Evolutionary conservation across 306 rosid species (phyloP), one percentile per base, ranked within the genome.

Genomic region (Coriaria nepalensis): DNA sequence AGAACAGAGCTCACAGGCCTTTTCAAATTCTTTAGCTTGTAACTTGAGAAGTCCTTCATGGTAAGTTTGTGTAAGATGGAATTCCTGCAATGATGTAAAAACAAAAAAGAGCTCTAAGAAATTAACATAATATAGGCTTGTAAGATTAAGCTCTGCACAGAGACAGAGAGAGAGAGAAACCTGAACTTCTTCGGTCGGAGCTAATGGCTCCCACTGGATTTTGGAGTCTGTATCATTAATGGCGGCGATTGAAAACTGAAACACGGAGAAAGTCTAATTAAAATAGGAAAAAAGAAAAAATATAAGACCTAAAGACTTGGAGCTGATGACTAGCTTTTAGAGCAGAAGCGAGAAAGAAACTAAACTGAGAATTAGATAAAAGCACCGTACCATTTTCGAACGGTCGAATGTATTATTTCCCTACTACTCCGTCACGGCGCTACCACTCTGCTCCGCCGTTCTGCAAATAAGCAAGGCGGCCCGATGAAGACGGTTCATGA

Each of bases 141-240:
- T 45, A 43, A 55, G 40, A 45, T 33, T 0, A 35, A 45, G 20
- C 13, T 8, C 20, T 34, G 48, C 44, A 40, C 15, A 51, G 47
- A 63, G 39, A 13, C 13, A 47, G 61, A 11, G 53, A 62, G 47
- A 49, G 55, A 43, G 49, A 42, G 67, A 59, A 71, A 59, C 97
- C 95, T 77, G 97, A 33, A 95, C 95, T 73, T 90, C 97, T 77
- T 90, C 84, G 41, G 97, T 90, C 3, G 97, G 97, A 47, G 95
- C 97, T 53, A 84, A 67, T 15, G 95, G 97, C 56, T 90, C 87
- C 97, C 97, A 90, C 40, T 70, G 73, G 50, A 62, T 75, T 79
- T 59, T 77, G 47, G 94, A 60, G 38, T 81, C 87, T 1, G 94
- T 77, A 33, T 88, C 97, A 60, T 90, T 90, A 72, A 90, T 90